Conservation (phyloP, 345 rosid genomes). For the Reutealis trisperma region DNA sequence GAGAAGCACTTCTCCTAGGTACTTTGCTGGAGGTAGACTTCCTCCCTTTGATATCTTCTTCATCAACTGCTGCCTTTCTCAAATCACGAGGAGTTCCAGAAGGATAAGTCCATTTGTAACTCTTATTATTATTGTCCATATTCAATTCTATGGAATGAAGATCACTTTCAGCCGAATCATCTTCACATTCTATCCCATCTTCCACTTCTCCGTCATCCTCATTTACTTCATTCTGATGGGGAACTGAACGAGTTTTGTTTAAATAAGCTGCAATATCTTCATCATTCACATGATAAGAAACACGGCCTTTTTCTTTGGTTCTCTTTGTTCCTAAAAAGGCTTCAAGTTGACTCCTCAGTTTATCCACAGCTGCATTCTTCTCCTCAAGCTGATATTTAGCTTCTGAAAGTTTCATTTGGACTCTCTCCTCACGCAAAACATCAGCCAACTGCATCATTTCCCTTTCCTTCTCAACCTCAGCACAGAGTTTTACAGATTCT, state of each 20-base stretch:
- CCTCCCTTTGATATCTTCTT: constrained; percentile 59
- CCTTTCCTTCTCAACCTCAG: constrained; percentile 79
- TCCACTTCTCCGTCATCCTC: constrained; percentile 70
- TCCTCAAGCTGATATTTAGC: constrained; percentile 80
- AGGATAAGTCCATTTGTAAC: constrained; percentile 62
- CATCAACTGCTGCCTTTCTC: constrained; percentile 36
- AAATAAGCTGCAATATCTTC: constrained; percentile 61
- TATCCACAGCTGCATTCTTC: constrained; percentile 81
- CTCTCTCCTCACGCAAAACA: constrained; percentile 67
- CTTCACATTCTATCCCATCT: constrained; percentile 49
- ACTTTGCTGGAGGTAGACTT: constrained; percentile 56
- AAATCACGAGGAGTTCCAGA: constrained; percentile 38
- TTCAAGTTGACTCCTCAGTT: constrained; percentile 80
- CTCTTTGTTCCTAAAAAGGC: constrained; percentile 67
- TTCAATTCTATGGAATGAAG: constrained; percentile 83
- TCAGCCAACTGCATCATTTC: constrained; percentile 82
- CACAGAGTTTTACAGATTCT: constrained; percentile 59
- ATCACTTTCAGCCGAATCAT: constrained; percentile 81
- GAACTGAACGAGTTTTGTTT: constrained; percentile 42
- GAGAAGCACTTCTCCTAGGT: constrained; percentile 57
- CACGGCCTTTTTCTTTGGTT: constrained; percentile 55
- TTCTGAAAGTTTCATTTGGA: constrained; percentile 74
- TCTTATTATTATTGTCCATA: constrained; percentile 58
- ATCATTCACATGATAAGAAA: constrained; percentile 41
- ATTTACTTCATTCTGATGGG: constrained; percentile 43